Conservation (phyloP, 2,329 filamentous ascomycete genomes). For the Pseudogymnoascus sp. region DNA sequence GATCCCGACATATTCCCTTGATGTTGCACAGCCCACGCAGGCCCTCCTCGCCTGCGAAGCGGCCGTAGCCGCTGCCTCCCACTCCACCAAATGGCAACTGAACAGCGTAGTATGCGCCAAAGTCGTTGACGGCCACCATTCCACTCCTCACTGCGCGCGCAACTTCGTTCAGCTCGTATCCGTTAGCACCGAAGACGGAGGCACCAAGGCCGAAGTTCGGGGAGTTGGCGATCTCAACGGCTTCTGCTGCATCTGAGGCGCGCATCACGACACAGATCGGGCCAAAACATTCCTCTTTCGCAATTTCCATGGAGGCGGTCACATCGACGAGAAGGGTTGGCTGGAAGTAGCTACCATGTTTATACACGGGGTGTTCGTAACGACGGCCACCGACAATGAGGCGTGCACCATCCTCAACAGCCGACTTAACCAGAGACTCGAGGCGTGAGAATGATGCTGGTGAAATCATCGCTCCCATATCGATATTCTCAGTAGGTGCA, state of each 20-base stretch:
- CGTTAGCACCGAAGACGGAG: conserved; percentile 71
- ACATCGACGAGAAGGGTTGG: conserved; percentile 91
- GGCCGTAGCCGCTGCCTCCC: conserved; percentile 82
- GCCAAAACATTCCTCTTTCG: conserved; percentile 85
- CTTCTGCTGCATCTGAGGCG: conserved; percentile 51
- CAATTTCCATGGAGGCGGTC: conserved; percentile 74
- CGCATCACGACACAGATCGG: conserved; percentile 83
- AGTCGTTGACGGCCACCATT: conserved; percentile 95
- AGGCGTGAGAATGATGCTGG: conserved; percentile 64
- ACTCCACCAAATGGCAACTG: conserved; percentile 80
- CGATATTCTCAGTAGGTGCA: conserved; percentile 44
- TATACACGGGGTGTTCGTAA: conserved; percentile 61
- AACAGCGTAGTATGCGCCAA: conserved; percentile 85
- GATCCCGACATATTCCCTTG: conserved; percentile 79
- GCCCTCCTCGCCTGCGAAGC: conserved; percentile 88
- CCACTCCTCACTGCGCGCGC: conserved; percentile 66
- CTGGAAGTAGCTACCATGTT: conserved; percentile 79
- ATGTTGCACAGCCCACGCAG: conserved; percentile 75
- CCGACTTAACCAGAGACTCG: conserved; percentile 67
- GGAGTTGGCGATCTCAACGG: conserved; percentile 73
- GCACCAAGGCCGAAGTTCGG: conserved; percentile 81
- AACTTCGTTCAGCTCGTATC: conserved; percentile 53
- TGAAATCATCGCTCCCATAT: conserved; percentile 88
- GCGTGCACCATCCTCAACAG: conserved; percentile 68
- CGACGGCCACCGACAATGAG: conserved; percentile 74